Evolutionary conservation across 441 rosid species (phyloP), one percentile per base, ranked within the genome.

Genomic region (Adansonia rubrostipa): DNA sequence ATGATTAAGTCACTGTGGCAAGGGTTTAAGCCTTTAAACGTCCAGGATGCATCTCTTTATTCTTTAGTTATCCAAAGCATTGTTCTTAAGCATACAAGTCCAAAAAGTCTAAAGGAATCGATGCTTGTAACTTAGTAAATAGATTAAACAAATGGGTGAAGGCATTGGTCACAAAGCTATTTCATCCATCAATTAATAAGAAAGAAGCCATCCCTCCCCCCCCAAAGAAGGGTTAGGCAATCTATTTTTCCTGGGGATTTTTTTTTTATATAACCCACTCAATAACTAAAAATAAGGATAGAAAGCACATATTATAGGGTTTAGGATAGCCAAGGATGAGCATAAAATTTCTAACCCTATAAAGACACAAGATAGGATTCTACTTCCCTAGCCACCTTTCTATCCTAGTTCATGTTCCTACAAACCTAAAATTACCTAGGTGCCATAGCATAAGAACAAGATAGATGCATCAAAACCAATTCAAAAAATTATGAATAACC

Each of bases 301-400:
- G 42, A 7, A 14, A 8, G 50, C 71, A 4, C 4, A 19, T 5
- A 66, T 44, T 44, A 3, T 44, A 66, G 53, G 54, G 71, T 9
- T 67, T 44, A 67, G 15, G 51, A 42, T 66, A 24, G 71, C 33
- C 71, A 45, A 5, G 71, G 8, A 67, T 44, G 71, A 42, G 54
- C 53, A 67, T 67, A 47, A 4, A 44, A 19, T 42, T 19, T 3
- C 22, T 40, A 0, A 1, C 28, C 28, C 69, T 15, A 64, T 0
- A 64, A 4, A 64, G 48, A 64, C 6, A 19, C 8, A 36, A 36
- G 64, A 60, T 60, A 60, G 69, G 11, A 42, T 40, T n/a, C 10
- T 33, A 6, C 14, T 6, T 71, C 5, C 17, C 58, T 53, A 51
- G 45, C 60, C 42, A 50, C 22, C 56, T 48, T 50, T 9, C 36